Evolutionary conservation across 2,329 filamentous ascomycete genomes (phyloP).

Genomic region (Corynespora cassiicola): DNA sequence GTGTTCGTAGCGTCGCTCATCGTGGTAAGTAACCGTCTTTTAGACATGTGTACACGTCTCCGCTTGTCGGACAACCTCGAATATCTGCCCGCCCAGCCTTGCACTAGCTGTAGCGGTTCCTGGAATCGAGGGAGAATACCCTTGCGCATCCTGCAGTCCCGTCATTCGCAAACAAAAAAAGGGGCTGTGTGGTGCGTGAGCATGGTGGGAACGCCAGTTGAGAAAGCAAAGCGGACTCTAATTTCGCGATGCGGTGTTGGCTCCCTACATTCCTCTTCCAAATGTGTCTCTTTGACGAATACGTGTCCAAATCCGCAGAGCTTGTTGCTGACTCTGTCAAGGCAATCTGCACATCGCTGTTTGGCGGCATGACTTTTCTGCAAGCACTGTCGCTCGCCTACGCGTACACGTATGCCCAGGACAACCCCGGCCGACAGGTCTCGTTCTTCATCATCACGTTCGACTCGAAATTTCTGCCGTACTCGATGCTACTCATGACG

Average conservation of each 20-base stretch:
- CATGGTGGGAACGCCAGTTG: constrained; percentile 60
- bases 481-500: constrained; percentile 77
- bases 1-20: constrained; percentile 75
- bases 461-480: constrained; percentile 81
- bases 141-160: constrained; percentile 55
- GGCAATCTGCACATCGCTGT: constrained; percentile 60
- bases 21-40: constrained; percentile 69
- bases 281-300: constrained; percentile 3
- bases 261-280: constrained; percentile 65
- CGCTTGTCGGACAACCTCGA: constrained; percentile 58
- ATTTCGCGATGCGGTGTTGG: constrained; percentile 65
- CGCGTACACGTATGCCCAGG: constrained; percentile 84
- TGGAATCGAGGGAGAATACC: constrained; percentile 62
- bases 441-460: constrained; percentile 85
- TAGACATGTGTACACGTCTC: constrained; percentile 21
- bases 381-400: constrained; percentile 76
- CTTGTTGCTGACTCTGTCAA: constrained; percentile 47
- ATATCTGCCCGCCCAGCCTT: constrained; percentile 62
- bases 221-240: constrained; percentile 61
- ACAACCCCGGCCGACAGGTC: constrained; percentile 77
- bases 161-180: constrained; percentile 58
- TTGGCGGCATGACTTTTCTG: constrained; percentile 61
- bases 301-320: constrained; percentile 9
- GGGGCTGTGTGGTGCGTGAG: constrained; percentile 55
- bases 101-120: constrained; percentile 61